These are phyloP conservation scores for Cyclostephanos tholiformis DNA, from an alignment of 108 stramenopile species.

Conservation along the genomic window DNA sequence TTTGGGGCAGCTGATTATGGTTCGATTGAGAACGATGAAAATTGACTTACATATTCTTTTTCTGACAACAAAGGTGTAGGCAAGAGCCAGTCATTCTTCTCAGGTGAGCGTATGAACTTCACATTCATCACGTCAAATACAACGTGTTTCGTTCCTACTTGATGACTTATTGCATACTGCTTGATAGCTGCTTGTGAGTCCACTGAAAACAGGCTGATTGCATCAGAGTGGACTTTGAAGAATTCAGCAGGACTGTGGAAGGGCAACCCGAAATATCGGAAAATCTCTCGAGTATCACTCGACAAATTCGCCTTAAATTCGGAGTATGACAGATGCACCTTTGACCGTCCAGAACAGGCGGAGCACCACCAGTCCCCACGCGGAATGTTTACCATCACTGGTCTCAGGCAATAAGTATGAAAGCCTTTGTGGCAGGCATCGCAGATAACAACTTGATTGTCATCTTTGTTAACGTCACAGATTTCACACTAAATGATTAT, in stretches of 20 bases:
- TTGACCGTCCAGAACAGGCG: conserved; percentile 21
- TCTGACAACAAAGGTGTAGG: conserved; percentile 23
- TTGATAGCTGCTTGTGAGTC: conserved; percentile 25
- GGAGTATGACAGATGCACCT: conserved; percentile 23
- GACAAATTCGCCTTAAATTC: conserved; percentile 14
- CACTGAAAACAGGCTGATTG: conserved; percentile 16
- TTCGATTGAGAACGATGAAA: not conserved
- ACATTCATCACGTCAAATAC: conserved; percentile 22
- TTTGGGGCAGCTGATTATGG: not conserved
- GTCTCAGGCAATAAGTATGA: conserved; percentile 55
- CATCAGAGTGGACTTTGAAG: conserved; percentile 39
- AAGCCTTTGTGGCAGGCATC: conserved; percentile 52
- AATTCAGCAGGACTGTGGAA: conserved; percentile 25
- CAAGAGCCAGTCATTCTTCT: conserved; percentile 42
- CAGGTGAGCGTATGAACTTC: conserved; percentile 24
- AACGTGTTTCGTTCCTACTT: conserved; percentile 19
- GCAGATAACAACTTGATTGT: conserved; percentile 52
- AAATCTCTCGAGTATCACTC: conserved; percentile 8
- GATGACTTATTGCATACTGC: conserved; percentile 18
- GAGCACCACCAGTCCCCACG: conserved; percentile 50
- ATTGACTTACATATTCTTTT: conserved; percentile 28
- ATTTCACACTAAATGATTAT: conserved; percentile 23
- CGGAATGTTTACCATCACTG: conserved; percentile 56
- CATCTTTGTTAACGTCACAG: conserved; percentile 46
- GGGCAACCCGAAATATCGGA: conserved; percentile 42